These are phyloP conservation scores for Xylariaceae sp. DNA, from an alignment of 2,329 filamentous ascomycete genomes.

Conservation along the genomic window DNA sequence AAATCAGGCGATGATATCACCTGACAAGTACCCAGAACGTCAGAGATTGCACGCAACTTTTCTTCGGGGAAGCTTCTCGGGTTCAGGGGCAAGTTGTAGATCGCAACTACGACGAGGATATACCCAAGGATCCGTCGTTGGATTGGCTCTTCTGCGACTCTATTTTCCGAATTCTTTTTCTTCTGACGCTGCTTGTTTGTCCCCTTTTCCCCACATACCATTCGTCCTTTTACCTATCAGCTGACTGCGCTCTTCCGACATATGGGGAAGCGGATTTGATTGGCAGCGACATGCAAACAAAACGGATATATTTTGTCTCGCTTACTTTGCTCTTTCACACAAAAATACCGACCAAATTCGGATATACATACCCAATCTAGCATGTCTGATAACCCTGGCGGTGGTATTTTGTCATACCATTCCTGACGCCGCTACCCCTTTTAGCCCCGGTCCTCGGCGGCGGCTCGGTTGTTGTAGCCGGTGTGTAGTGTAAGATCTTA, in stretches of 20 bases:
- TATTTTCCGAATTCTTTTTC: background rate
- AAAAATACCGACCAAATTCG: background rate
- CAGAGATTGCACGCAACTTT: background rate
- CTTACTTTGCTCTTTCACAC: background rate
- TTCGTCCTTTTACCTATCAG: constrained; percentile 8
- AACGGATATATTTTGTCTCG: background rate
- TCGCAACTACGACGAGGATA: background rate
- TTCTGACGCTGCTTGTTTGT: constrained; percentile 1
- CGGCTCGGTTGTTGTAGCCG: background rate
- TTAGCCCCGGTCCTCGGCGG: too few species aligned
- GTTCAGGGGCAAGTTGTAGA: background rate
- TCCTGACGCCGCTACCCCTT: background rate
- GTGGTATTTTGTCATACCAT: background rate
- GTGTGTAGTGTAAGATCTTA: too few species aligned
- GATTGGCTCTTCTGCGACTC: background rate
- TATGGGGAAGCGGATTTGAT: background rate
- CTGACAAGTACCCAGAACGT: background rate
- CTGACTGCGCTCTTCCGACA: constrained; percentile 6
- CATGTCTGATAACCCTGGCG: too few species aligned
- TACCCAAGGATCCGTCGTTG: background rate
- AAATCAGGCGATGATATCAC: background rate
- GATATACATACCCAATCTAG: background rate
- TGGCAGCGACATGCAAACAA: background rate
- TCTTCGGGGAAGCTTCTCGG: background rate
- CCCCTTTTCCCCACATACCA: constrained; percentile 3